These are phyloP conservation scores for Ambispora gerdemannii DNA, from an alignment of 192 early-diverging fungal species.

Conservation along the genomic window DNA sequence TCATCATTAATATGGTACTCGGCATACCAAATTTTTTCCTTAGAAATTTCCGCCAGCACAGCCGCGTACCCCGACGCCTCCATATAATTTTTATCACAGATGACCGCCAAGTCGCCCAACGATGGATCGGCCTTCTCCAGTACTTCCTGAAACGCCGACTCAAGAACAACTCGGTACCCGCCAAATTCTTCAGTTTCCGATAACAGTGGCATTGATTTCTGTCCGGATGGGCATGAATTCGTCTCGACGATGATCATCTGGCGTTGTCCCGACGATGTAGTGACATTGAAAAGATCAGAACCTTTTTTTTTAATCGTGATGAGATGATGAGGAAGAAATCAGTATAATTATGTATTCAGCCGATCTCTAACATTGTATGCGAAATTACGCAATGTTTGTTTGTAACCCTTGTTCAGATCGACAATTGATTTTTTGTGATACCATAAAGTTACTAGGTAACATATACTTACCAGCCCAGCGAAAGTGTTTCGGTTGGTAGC, in stretches of 20 bases:
- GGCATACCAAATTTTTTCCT: conserved; percentile 75
- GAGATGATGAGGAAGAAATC: too few relatives aligned
- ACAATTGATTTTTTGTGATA: too few relatives aligned
- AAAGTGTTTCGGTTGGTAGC: conserved; percentile 72
- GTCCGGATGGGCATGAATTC: conserved; percentile 87
- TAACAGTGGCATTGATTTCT: conserved; percentile 86
- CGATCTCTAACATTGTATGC: too few relatives aligned
- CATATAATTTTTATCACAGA: conserved; percentile 88
- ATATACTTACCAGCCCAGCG: conserved; percentile 79
- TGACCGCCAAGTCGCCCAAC: conserved; percentile 76
- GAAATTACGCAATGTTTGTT: too few relatives aligned
- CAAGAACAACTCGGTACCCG: conserved; percentile 79
- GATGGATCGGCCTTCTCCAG: conserved; percentile 55
- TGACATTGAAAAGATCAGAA: conserved; percentile 85
- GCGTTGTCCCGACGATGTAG: conserved; percentile 74
- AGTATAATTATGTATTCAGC: too few relatives aligned
- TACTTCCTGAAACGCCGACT: conserved; percentile 72
- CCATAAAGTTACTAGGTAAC: too few relatives aligned
- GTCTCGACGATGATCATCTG: conserved; percentile 94
- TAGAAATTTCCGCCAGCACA: conserved; percentile 70
- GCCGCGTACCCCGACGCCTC: conserved; percentile 81
- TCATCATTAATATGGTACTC: conserved; percentile 72
- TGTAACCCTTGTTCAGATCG: too few relatives aligned
- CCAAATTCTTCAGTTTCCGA: conserved; percentile 73
- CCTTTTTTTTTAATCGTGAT: too few relatives aligned